Base-by-base conservation (phyloP, 2,329 filamentous ascomycete species). In the Diatrype stigma region DNA sequence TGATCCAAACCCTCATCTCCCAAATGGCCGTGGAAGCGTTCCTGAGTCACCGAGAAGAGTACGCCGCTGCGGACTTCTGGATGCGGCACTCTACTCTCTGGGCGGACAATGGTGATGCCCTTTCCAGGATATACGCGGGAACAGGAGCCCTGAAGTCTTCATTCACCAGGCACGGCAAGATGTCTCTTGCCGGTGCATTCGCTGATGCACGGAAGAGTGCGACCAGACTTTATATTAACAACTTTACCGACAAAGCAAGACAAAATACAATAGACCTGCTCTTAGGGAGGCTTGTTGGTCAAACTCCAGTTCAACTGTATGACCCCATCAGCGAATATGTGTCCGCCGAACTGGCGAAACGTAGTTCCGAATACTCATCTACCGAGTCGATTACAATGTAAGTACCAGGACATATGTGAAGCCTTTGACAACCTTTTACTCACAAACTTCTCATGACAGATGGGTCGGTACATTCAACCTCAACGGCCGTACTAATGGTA, bases 201-300 rank as follows among this genome's bases (percentile, higher is more conserved):
- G 92, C 94, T n/a, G 94, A 99, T 72, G 88, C 91, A 42, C 84
- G 93, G 49, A 99, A 99, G 70, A 96, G 90, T 58, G 92, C 93
- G 1, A 94, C 94, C 48, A 81, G 94, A 53, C 82, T 96, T 56
- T 97, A 96, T 66, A 93, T 96, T 72, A 99, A 99, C 72, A 97
- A 96, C 65, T 97, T 99, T 67, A 83, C 91, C 8, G 94, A 99
- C 67, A 96, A 96, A 58, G 89, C 86, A 21, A 81, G 91, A 45
- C 94, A 99, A 66, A 92, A 90, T 60, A 96, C 90, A 1, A 97
- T 99, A 59, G 94, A 99, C 68, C 86, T 96, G 73, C 79, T 99
- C 6, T 77, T 99, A 5, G 93, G 93, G 2, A 82, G 91, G 49
- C 72, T 96, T 38, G 86, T 96, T 52, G 89, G 90, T 23, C 93